phyloP scores from a whole-genome alignment of 192 early-diverging fungal genomes.

The Gaertneriomyces semiglobifer region DNA sequence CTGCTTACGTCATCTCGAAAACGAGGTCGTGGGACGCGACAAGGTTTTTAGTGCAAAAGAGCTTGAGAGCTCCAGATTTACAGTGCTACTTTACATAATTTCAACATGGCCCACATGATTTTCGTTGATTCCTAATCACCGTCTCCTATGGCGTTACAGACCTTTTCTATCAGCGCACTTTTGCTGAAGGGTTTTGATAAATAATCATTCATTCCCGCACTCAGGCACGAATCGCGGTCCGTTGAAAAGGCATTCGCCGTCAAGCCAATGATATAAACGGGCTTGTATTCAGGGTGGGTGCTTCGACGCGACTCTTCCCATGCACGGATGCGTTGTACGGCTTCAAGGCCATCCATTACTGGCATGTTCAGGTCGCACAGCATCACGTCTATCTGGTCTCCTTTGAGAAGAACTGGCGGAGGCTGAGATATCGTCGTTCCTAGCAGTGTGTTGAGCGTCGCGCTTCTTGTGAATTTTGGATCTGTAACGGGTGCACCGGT shows the following conservation, averaged over 20 bases:
- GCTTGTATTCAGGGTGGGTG: background rate
- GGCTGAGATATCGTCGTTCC: too few species aligned
- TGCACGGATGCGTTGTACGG: slow-evolving; percentile 2
- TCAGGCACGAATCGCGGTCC: slow-evolving; percentile 17
- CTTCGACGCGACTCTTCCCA: background rate
- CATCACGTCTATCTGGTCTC: slow-evolving; percentile 1
- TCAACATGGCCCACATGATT: too few species aligned
- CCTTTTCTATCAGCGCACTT: background rate
- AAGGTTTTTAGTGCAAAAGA: too few species aligned
- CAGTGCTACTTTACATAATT: too few species aligned
- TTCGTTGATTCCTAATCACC: too few species aligned
- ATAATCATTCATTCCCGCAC: slow-evolving; percentile 24
- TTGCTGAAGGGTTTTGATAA: slow-evolving; percentile 26
- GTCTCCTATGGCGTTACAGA: background rate
- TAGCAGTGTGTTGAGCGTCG: too few species aligned
- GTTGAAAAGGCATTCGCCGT: slow-evolving; percentile 15
- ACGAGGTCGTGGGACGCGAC: too few species aligned
- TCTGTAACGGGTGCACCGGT: background rate
- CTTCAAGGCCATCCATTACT: slow-evolving; percentile 21
- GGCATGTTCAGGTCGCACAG: slow-evolving; percentile 30
- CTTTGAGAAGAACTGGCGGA: background rate
- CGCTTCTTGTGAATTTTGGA: too few species aligned
- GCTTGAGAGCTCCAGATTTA: too few species aligned
- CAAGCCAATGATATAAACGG: slow-evolving; percentile 16
- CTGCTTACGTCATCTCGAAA: too few species aligned